Evolutionary conservation across 1,284 basidiomycete genomes (phyloP), one percentile per base, ranked within the genome.

Genomic region (Waitea zeae): DNA sequence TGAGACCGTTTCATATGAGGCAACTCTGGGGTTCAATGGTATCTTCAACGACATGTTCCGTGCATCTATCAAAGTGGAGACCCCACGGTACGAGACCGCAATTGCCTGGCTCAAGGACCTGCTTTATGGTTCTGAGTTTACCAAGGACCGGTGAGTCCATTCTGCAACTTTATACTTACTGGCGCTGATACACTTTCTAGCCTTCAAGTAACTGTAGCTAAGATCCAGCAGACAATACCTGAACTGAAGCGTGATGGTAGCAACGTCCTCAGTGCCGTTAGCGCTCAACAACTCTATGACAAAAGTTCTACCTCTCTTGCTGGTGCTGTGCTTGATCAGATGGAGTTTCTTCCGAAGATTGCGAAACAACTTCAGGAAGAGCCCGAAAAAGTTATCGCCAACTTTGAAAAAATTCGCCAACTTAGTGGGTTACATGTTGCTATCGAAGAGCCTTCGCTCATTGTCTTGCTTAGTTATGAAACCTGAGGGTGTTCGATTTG

Each of bases 151-250:
- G 79, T 81, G 42, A 42, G 63, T 46, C 12, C 20, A 6, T 34
- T 33, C 37, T 7, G 7, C n/a, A n/a, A 34, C 41, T 20, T 15
- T 22, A 27, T 9, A 30, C 30, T 18, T 15, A 20, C 27, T 43
- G 43, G 43, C 30, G 4, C 37, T 35, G 29, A 17, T 12, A n/a
- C n/a, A 26, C 24, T 7, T 31, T 34, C 22, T 44, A 89, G 89
- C 35, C 60, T 99, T 22, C 74, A 80, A 46, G 77, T 98, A 29
- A 78, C 76, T 29, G 64, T 87, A 28, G 86, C 89, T 17, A 97
- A 97, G 57, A 71, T 89, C 34, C 72, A 83, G 29, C 93, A 97
- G 53, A 78, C 78, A 17, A 62, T 98, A n/a, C 95, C 95, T 0
- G 79, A 90, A 48, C 65, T 87, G 49, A 98, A 97, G 63, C 70